A percentile compares a stretch with the other conserved stretches of the same genome.
These are phyloP conservation scores for Parsonsia alboflavescens DNA, from an alignment of 257 asterid species.

Conservation along the genomic window DNA sequence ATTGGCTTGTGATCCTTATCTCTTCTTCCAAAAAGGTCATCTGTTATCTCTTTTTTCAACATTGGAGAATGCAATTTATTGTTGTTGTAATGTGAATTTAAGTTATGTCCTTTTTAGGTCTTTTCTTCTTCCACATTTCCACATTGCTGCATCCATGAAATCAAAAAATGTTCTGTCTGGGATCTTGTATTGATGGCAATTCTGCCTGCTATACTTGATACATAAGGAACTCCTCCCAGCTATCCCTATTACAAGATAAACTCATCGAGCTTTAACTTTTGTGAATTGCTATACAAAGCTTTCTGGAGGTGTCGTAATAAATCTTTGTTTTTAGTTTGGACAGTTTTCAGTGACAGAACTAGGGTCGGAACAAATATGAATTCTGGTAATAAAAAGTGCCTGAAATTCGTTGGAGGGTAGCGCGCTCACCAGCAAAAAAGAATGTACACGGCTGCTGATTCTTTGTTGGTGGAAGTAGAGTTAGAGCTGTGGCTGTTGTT, in stretches of 20 bases:
- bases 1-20: constrained; percentile 22
- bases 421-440: neutral
- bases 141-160: too few species aligned
- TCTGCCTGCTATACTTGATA: too few species aligned
- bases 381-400: neutral
- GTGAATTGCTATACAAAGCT: neutral
- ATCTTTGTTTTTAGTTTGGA: neutral
- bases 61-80: constrained; percentile 4
- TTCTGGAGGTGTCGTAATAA: neutral
- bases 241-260: neutral
- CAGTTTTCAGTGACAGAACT: neutral
- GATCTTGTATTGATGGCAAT: too few species aligned
- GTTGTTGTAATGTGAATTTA: constrained; percentile 6
- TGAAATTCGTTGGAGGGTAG: neutral
- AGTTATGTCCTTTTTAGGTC: too few species aligned
- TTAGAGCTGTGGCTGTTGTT: too few species aligned
- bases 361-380: neutral
- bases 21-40: neutral
- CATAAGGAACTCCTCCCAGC: neutral
- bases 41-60: neutral
- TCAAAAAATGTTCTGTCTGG: too few species aligned
- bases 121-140: too few species aligned
- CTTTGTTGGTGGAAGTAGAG: neutral
- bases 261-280: neutral
- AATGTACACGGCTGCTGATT: neutral